Conservation (phyloP, 495 filamentous ascomycete species). For the Hypomontagnella submonticulosa region DNA sequence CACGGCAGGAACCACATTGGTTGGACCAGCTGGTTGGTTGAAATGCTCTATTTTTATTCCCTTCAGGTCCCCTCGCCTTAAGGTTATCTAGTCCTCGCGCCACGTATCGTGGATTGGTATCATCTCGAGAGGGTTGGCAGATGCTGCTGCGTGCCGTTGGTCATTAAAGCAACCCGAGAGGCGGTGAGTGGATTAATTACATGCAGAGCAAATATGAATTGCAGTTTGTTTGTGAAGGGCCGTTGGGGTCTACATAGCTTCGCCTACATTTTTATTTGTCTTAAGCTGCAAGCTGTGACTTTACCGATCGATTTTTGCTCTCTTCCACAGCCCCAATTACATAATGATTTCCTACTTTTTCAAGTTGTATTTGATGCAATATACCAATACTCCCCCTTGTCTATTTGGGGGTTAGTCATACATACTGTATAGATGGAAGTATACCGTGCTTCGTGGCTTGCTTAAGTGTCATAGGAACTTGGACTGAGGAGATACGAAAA, state of each 20-base stretch:
- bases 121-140: slow-evolving; percentile 35
- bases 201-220: slow-evolving; percentile 38
- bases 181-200: slow-evolving; percentile 44
- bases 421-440: slow-evolving; percentile 2
- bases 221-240: slow-evolving; percentile 24
- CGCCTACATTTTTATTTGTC: too few relatives aligned
- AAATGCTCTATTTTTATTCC: slow-evolving; percentile 34
- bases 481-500: not conserved
- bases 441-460: not conserved
- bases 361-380: too few relatives aligned
- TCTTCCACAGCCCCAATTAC: not conserved
- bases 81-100: slow-evolving; percentile 24
- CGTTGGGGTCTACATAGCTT: slow-evolving; percentile 13
- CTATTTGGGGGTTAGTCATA: not conserved
- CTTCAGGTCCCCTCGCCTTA: slow-evolving; percentile 13
- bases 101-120: slow-evolving; percentile 40
- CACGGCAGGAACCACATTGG: slow-evolving; percentile 27
- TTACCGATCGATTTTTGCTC: not conserved
- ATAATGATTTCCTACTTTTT: too few relatives aligned
- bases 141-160: slow-evolving; percentile 40
- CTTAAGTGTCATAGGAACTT: slow-evolving; percentile 1
- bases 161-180: slow-evolving; percentile 26
- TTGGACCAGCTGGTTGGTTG: slow-evolving; percentile 14
- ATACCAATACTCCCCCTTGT: too few relatives aligned
- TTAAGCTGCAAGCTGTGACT: too few relatives aligned